Evolutionary conservation across 2,329 filamentous ascomycete species (phyloP).

Genomic region (Alternaria brassicicola): DNA sequence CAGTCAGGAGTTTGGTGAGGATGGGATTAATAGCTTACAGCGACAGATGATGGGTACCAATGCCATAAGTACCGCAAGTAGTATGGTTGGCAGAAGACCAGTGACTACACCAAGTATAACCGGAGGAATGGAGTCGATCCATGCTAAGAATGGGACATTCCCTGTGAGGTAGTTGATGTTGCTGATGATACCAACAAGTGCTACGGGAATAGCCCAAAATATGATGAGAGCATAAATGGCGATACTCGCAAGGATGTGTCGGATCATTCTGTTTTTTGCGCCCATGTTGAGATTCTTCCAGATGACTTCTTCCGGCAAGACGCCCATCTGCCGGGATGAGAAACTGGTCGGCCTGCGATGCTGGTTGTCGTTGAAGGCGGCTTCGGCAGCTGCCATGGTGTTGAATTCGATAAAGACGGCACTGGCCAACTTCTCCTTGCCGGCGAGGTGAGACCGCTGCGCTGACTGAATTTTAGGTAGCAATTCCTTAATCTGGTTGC

Average conservation of each 20-base stretch:
- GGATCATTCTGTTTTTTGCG: constrained; percentile 35
- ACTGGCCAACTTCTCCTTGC: constrained; percentile 69
- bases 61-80: constrained; percentile 53
- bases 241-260: constrained; percentile 43
- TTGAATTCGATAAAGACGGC: constrained; percentile 90
- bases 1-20: background rate
- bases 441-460: constrained; percentile 70
- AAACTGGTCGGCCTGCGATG: constrained; percentile 25
- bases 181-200: constrained; percentile 52
- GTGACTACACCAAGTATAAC: constrained; percentile 53
- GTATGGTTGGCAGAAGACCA: constrained; percentile 52
- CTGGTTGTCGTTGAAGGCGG: constrained; percentile 60
- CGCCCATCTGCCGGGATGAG: constrained; percentile 50
- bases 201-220: constrained; percentile 54
- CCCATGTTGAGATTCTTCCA: constrained; percentile 55
- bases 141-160: constrained; percentile 48
- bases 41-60: constrained; percentile 53
- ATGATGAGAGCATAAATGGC: constrained; percentile 51
- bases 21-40: background rate
- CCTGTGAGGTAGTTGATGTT: constrained; percentile 52
- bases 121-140: constrained; percentile 50
- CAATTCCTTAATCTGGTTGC: constrained; percentile 73
- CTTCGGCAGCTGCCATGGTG: constrained; percentile 80
- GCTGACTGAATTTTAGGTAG: constrained; percentile 71
- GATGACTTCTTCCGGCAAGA: constrained; percentile 54